Evolutionary conservation across 306 rosid genomes (phyloP).

Genomic region (Lotus japonicus): DNA sequence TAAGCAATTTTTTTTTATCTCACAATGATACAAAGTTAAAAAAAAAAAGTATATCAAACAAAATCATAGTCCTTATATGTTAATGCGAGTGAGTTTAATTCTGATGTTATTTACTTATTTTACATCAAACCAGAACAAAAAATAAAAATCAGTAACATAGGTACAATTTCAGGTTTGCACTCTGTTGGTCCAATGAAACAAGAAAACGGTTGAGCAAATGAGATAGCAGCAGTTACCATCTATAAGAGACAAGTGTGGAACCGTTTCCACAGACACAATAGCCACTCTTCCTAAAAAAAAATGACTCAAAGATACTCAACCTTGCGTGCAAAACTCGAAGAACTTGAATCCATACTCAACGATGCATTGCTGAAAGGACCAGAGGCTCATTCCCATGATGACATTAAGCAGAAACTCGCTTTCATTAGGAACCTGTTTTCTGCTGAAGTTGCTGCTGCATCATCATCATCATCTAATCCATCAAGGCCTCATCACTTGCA

Average conservation of each 20-base stretch:
- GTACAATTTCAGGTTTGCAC: no score
- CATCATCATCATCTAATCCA: constrained; percentile 15
- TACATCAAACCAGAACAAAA: no score
- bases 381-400: constrained; percentile 4
- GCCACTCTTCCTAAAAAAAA: not conserved
- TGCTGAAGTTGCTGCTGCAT: constrained; percentile 39
- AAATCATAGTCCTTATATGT: no score
- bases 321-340: constrained; percentile 34
- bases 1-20: no score
- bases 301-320: constrained; percentile 20
- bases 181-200: not conserved
- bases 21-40: no score
- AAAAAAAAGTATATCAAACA: no score
- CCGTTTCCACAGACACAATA: not conserved
- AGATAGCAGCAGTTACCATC: not conserved
- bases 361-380: not conserved
- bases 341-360: constrained; percentile 21
- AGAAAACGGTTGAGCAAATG: constrained; percentile 12
- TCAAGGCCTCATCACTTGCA: constrained; percentile 24
- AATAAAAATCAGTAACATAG: no score
- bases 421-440: constrained; percentile 28
- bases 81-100: no score
- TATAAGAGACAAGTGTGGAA: not conserved
- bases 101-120: no score
- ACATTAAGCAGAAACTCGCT: constrained; percentile 21